A percentile compares a stretch with the other conserved stretches of the same genome.
Evolutionary conservation across 2,329 filamentous ascomycete genomes (phyloP).

Genomic region (Ophiocordyceps camponoti-floridani): DNA sequence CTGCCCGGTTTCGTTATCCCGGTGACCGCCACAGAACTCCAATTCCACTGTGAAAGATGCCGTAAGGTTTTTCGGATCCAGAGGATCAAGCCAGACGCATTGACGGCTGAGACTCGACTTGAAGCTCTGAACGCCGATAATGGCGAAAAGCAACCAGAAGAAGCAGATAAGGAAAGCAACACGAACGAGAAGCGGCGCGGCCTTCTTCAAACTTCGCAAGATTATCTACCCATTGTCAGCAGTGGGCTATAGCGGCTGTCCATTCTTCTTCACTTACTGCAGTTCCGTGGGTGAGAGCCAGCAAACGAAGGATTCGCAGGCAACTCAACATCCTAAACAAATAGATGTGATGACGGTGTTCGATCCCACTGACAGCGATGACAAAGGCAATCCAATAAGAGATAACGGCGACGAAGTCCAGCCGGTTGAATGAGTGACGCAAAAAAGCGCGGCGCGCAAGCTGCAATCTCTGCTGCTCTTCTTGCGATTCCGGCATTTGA

Average conservation of each 20-base stretch:
- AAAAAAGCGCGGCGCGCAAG: conserved; percentile 84
- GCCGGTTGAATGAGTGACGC: conserved; percentile 84
- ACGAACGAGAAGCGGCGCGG: conserved; percentile 76
- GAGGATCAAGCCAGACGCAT: conserved; percentile 60
- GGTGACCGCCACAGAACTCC: conserved; percentile 75
- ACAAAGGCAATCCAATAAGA: conserved; percentile 86
- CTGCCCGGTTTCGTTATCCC: conserved; percentile 39
- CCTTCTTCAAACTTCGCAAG: conserved; percentile 84
- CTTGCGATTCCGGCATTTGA: conserved; percentile 39
- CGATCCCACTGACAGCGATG: conserved; percentile 50
- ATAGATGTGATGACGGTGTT: conserved; percentile 56
- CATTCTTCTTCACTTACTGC: conserved; percentile 36
- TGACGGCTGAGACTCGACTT: conserved; percentile 63
- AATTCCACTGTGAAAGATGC: conserved; percentile 43
- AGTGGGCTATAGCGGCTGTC: not conserved
- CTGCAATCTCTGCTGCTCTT: conserved; percentile 66
- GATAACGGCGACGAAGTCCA: conserved; percentile 89
- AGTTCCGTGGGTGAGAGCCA: conserved; percentile 84
- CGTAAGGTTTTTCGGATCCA: conserved; percentile 32
- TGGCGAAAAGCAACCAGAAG: conserved; percentile 95
- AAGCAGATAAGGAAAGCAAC: conserved; percentile 90
- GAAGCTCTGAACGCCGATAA: conserved; percentile 93
- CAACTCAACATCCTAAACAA: conserved; percentile 95
- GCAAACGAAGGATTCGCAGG: conserved; percentile 76
- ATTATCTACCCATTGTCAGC: conserved; percentile 46